Conservation (phyloP, 2,329 filamentous ascomycete species). For the Arthrinium puccinioides region DNA sequence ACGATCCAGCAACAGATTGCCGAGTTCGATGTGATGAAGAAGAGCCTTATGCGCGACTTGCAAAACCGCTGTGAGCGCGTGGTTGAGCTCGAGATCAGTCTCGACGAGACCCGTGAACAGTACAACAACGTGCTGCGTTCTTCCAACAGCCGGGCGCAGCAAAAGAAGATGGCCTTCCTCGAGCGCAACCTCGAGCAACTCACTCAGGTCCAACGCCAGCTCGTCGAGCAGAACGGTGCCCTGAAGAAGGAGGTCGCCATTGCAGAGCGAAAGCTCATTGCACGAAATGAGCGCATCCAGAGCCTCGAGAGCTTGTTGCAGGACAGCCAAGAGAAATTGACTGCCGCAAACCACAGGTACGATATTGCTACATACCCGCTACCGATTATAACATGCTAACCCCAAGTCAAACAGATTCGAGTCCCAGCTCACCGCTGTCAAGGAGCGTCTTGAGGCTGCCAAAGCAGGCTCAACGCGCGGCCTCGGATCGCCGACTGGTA, state of each 20-base stretch:
- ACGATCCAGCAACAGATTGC: conserved; percentile 96
- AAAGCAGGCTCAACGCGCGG: conserved; percentile 87
- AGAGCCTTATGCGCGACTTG: conserved; percentile 95
- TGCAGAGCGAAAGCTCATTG: conserved; percentile 93
- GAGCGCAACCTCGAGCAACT: conserved; percentile 97
- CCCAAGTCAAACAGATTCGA: conserved; percentile 65
- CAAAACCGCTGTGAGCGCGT: conserved; percentile 98
- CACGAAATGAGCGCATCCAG: conserved; percentile 92
- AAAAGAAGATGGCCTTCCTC: conserved; percentile 99
- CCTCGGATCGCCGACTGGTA: conserved; percentile 54
- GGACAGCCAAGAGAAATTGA: conserved; percentile 97
- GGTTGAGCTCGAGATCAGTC: conserved; percentile 93
- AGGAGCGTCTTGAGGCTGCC: conserved; percentile 92
- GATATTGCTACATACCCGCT: conserved; percentile 17
- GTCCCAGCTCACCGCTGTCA: conserved; percentile 91
- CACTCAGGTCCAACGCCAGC: conserved; percentile 92
- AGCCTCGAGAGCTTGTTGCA: conserved; percentile 87
- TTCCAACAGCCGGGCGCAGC: conserved; percentile 95
- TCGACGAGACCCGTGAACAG: conserved; percentile 96
- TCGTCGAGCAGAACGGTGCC: conserved; percentile 94
- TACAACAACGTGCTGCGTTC: conserved; percentile 97
- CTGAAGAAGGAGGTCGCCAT: conserved; percentile 99
- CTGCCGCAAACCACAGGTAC: conserved; percentile 93
- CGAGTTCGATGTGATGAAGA: conserved; percentile 99
- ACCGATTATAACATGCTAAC: conserved; percentile 10